Conservation (phyloP, 495 filamentous ascomycete genomes). For the Hypoxylon subgilvum region DNA sequence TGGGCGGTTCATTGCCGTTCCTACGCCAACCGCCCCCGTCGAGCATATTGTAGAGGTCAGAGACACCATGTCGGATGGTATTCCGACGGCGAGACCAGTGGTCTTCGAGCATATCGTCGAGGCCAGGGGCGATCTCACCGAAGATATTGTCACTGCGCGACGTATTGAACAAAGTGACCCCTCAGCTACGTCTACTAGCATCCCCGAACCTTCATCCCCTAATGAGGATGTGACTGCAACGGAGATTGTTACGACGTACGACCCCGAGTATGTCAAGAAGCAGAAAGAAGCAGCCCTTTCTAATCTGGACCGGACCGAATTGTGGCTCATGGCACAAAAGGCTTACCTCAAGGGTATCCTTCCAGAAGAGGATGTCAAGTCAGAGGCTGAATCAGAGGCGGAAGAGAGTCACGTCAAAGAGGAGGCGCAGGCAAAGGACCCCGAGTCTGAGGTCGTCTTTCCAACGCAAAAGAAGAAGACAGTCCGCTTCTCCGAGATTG, state of each 20-base stretch:
- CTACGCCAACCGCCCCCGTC: constrained; percentile 54
- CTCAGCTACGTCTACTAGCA: constrained; percentile 45
- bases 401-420: constrained; percentile 29
- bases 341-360: constrained; percentile 73
- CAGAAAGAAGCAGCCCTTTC: constrained; percentile 67
- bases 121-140: constrained; percentile 25
- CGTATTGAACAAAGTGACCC: constrained; percentile 33
- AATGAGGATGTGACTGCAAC: constrained; percentile 54
- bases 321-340: constrained; percentile 83
- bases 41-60: constrained; percentile 72
- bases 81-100: constrained; percentile 68
- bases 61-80: constrained; percentile 58
- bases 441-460: constrained; percentile 38
- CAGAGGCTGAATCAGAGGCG: constrained; percentile 39
- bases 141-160: constrained; percentile 37
- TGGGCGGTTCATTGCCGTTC: constrained; percentile 25
- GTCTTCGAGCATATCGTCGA: constrained; percentile 35
- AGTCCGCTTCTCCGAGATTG: constrained; percentile 74
- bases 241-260: constrained; percentile 68
- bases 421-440: constrained; percentile 39
- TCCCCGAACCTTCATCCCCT: constrained; percentile 44
- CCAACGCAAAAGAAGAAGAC: constrained; percentile 66
- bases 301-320: constrained; percentile 76
- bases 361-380: constrained; percentile 53
- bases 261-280: constrained; percentile 70